Conservation (phyloP, 192 early-diverging fungal species). For the Coemansia sp. region DNA sequence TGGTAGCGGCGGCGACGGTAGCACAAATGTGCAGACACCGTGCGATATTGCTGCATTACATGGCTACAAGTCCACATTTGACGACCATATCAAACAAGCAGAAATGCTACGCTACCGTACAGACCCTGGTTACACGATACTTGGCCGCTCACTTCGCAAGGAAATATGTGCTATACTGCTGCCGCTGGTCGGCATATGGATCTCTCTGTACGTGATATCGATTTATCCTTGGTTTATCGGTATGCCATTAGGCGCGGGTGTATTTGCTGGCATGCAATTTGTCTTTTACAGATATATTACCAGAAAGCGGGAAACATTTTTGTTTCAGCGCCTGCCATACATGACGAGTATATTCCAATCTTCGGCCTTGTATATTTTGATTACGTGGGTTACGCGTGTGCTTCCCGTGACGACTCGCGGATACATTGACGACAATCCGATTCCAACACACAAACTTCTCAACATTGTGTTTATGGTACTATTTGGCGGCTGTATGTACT, state of each 20-base stretch:
- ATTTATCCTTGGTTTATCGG: conserved; percentile 78
- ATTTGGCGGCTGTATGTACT: conserved; percentile 65
- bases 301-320: conserved; percentile 47
- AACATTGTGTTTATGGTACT: conserved; percentile 68
- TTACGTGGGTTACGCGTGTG: conserved; percentile 67
- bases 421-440: conserved; percentile 20
- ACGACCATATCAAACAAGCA: conserved; percentile 27
- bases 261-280: conserved; percentile 60
- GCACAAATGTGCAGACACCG: conserved; percentile 68
- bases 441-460: conserved; percentile 32
- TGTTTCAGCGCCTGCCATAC: conserved; percentile 76
- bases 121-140: conserved; percentile 19
- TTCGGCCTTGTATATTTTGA: conserved; percentile 68
- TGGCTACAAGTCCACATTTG: conserved; percentile 47
- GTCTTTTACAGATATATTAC: conserved; percentile 63
- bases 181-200: conserved; percentile 66
- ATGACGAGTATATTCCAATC: conserved; percentile 85
- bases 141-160: conserved; percentile 39
- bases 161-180: conserved; percentile 68
- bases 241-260: conserved; percentile 58
- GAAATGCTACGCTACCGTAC: conserved; percentile 22
- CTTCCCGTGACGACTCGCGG: conserved; percentile 61
- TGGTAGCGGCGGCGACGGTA: conserved; percentile 9
- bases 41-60: conserved; percentile 77
- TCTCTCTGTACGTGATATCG: conserved; percentile 59